Evolutionary conservation across 179 eudicot genomes (phyloP), one percentile per base, ranked within the genome.

Genomic region (Spergularia azorica): DNA sequence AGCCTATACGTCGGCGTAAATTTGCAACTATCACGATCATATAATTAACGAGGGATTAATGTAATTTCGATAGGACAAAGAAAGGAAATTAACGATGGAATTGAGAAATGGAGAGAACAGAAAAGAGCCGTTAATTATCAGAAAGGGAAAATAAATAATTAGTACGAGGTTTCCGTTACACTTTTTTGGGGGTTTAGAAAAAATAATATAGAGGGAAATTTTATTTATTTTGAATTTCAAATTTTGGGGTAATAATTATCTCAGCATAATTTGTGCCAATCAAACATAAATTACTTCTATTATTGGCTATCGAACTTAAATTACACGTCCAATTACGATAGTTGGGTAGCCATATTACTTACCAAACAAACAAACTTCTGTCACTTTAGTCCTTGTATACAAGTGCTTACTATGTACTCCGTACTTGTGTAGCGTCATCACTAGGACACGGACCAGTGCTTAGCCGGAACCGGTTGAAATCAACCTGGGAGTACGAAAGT

Each of bases 81-180:
- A 73, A 62, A 7, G 64, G 32, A 54, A 64, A 64, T n/a, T n/a
- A 48, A 75, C 5, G 48, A 43, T 43, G 48, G 21, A 39, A 51
- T 69, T n/a, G 38, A 50, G 70, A 17, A 50, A 46, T 58, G 76
- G 75, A 38, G 63, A 2, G 72, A 26, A 26, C 32, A 26, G 32
- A 26, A 26, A 77, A 77, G 70, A 68, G 70, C 66, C 78, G 81
- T 77, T 77, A 38, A 32, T 67, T 46, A 17, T 67, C 8, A 50
- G 77, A 70, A 41, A 56, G 6, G 21, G 13, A 63, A 55, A 11
- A 0, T 54, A n/a, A 63, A 38, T 14, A n/a, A 12, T 48, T 17
- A 2, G 5, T 16, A n/a, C 46, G 56, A 57, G 46, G 13, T 64
- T 69, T 82, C 79, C 82, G 79, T 82, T 78, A 74, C 78, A 74